A percentile compares a stretch with the other conserved stretches of the same genome.
Evolutionary conservation across 345 rosid species (phyloP).

Genomic region (Hibiscus mutabilis): DNA sequence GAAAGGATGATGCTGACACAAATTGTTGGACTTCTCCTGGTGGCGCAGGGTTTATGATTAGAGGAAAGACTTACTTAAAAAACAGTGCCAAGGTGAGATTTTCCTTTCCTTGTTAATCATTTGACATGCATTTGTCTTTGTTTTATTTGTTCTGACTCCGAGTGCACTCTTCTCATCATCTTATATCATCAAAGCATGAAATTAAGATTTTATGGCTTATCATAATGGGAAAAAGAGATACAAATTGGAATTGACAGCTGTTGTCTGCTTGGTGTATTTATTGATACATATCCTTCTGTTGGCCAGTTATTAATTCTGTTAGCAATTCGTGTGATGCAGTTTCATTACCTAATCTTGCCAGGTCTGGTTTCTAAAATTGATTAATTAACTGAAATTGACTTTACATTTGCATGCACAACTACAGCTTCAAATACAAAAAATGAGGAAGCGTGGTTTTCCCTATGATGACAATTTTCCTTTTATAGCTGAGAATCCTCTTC

Average conservation of each 20-base stretch:
- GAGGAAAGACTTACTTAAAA: constrained; percentile 88
- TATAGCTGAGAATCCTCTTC: too few species aligned
- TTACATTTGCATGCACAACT: not conserved
- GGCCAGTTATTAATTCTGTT: not conserved
- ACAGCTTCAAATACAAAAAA: too few species aligned
- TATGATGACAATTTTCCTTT: too few species aligned
- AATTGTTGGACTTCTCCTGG: constrained; percentile 89
- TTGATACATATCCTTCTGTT: not conserved
- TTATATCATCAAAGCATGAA: not conserved
- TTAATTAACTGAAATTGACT: not conserved
- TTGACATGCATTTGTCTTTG: not conserved
- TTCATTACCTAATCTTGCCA: not conserved
- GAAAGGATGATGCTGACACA: constrained; percentile 54
- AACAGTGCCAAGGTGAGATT: constrained; percentile 68
- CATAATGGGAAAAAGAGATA: not conserved
- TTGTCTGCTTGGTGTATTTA: not conserved
- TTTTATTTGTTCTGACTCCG: not conserved
- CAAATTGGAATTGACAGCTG: not conserved
- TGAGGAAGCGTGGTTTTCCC: too few species aligned
- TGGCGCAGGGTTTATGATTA: constrained; percentile 83
- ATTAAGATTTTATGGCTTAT: not conserved
- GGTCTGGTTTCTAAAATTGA: constrained; percentile 3
- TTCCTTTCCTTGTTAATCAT: constrained; percentile 8
- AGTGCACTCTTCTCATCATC: not conserved
- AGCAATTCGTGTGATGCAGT: not conserved